Evolutionary conservation across 2,329 filamentous ascomycete genomes (phyloP), one percentile per base, ranked within the genome.

Genomic region (Plectosphaerella plurivora): DNA sequence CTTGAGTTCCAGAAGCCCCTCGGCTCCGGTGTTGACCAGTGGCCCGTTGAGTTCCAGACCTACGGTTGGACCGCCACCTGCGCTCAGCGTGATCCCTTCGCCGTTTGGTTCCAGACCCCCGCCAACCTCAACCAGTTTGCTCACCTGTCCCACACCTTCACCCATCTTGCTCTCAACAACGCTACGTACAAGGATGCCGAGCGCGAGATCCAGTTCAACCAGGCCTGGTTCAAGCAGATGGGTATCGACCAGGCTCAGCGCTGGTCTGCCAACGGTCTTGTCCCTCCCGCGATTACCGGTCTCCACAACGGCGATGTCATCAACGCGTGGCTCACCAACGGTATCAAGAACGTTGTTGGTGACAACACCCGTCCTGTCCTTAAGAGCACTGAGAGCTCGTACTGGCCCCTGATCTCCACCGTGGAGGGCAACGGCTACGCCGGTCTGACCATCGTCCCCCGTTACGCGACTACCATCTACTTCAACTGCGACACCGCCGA

Each of bases 211-310:
- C 68, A 71, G 20, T 85, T 81, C 69, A 86, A 86, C 66, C 70
- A 78, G 57, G 78, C 73, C 10, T 86, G 82, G 81, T 62, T 84
- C 42, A 70, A 73, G 53, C 75, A 81, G 58, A 70, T 76, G 12
- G 78, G 78, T 10, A 68, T 84, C 51, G 68, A 71, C 51, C 57
- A 65, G 24, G 74, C 74, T 11, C 62, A 61, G 18, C 69, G 70
- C 45, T 84, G 75, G 62, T 83, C 79, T 22, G 56, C 68, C 3
- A 73, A 75, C 36, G 82, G 81, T 35, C 73, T 86, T 48, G 81
- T 86, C 53, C 82, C 82, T 2, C 82, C 82, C 1, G 82, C 81
- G 33, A 86, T 86, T 54, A 86, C 82, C 1, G 82, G 82, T 47
- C 62, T 86, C 24, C 79, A 84, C 67, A 86, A 86, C 58, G 82